A percentile compares a stretch with the other conserved stretches of the same genome.
These are phyloP conservation scores for Massarina eburnea DNA, from an alignment of 2,329 filamentous ascomycete species.

Conservation along the genomic window DNA sequence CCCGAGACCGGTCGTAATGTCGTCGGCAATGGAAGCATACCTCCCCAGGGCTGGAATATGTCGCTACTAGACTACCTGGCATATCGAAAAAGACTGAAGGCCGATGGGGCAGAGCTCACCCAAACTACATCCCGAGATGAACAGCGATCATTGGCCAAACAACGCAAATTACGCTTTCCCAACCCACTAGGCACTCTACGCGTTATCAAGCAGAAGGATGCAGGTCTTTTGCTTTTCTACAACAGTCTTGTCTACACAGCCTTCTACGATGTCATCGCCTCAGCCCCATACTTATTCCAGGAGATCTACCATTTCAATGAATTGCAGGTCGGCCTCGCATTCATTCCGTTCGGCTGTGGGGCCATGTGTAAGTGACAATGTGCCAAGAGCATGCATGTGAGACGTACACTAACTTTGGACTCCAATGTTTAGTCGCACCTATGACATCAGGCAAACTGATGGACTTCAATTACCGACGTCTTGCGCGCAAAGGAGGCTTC, in stretches of 20 bases:
- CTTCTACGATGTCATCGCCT: constrained; percentile 51
- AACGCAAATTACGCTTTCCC: constrained; percentile 44
- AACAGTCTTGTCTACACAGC: constrained; percentile 48
- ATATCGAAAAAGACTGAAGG: constrained; percentile 30
- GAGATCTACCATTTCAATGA: constrained; percentile 51
- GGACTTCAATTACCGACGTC: constrained; percentile 71
- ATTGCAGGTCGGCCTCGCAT: constrained; percentile 49
- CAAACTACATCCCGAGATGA: constrained; percentile 24
- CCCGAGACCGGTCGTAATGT: constrained; percentile 42
- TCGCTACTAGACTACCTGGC: constrained; percentile 26
- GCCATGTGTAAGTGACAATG: no score
- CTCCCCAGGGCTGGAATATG: constrained; percentile 27
- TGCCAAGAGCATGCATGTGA: no score
- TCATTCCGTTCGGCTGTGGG: constrained; percentile 44
- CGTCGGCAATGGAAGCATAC: constrained; percentile 30
- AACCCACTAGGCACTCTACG: constrained; percentile 48
- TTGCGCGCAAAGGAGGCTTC: constrained; percentile 63
- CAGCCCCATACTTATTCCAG: constrained; percentile 50
- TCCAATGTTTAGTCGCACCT: no score
- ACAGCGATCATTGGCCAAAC: constrained; percentile 23
- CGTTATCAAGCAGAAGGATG: constrained; percentile 42
- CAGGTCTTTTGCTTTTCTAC: constrained; percentile 41
- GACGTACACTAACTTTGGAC: no score
- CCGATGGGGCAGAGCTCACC: constrained; percentile 10
- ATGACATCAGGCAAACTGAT: constrained; percentile 57